Base-by-base conservation (phyloP, 768 basidiomycete species). In the Arthromyces matolae region DNA sequence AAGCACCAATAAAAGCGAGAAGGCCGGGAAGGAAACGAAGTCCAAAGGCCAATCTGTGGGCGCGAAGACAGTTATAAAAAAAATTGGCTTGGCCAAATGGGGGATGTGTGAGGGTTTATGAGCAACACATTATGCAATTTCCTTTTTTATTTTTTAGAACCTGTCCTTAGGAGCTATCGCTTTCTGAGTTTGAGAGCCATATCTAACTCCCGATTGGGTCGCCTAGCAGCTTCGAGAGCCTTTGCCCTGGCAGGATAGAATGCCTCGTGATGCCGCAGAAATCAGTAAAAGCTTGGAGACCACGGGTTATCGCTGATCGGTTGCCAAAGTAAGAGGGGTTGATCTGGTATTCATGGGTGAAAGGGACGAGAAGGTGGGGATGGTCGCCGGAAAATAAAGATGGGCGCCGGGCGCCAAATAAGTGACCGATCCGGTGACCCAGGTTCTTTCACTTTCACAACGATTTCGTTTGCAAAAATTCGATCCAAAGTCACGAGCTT, bases 381-480 rank as follows among this genome's bases (percentile, higher is more conserved):
- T 56, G 39, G 28, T 46, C 43, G 39, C 50, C 48, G 50, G 50
- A 47, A 42, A 45, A 46, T 51, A 43, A 41, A 50, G 49, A 31
- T 47, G 42, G 8, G 41, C 56, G 49, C 52, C 60, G 60, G 60
- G 36, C 10, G 51, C 46, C 42, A 56, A 47, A 56, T 45, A 54
- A 49, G 36, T 58, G 35, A 34, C 60, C 60, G 58, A 49, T 51
- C 60, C 60, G 60, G 60, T 58, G 59, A 59, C 54, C 54, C 35
- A 13, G n/a, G n/a, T n/a, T n/a, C n/a, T n/a, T n/a, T n/a, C n/a
- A n/a, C n/a, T n/a, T n/a, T n/a, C n/a, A n/a, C n/a, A n/a, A n/a
- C n/a, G n/a, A n/a, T n/a, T n/a, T n/a, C n/a, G n/a, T n/a, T n/a
- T n/a, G n/a, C n/a, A n/a, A n/a, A n/a, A n/a, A n/a, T n/a, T n/a